Evolutionary conservation across 805 yeast genomes (phyloP).

Genomic region (Suhomyces pyralidae): DNA sequence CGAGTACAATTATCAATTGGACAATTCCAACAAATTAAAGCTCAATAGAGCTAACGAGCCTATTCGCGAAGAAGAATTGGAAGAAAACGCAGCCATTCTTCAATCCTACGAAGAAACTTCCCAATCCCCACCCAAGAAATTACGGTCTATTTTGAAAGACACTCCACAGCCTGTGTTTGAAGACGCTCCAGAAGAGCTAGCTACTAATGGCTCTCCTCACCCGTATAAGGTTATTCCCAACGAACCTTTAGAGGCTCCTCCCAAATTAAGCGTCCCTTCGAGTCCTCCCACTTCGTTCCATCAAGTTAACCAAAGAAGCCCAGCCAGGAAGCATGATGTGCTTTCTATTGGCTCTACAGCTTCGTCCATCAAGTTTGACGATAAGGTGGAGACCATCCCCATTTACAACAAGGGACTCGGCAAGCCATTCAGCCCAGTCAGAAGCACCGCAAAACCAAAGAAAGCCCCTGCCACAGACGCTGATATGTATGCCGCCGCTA

Average conservation of each 20-base stretch:
- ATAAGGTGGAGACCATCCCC: slow-evolving; percentile 38
- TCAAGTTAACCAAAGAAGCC: not conserved
- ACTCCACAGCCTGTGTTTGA: slow-evolving; percentile 7
- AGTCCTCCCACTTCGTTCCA: not conserved
- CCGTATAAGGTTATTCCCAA: slow-evolving; percentile 2
- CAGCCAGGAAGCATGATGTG: slow-evolving; percentile 2
- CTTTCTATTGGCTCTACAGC: slow-evolving; percentile 22
- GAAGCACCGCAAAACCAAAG: not conserved
- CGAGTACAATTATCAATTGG: slow-evolving; percentile 40
- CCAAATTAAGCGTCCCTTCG: not conserved
- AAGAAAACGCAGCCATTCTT: slow-evolving; percentile 4
- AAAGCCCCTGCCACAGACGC: slow-evolving; percentile 4
- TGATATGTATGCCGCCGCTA: slow-evolving; percentile 22
- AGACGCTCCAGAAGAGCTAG: not conserved
- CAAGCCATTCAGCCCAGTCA: not conserved
- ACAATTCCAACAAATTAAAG: slow-evolving; percentile 12
- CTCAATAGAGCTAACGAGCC: not conserved
- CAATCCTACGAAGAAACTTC: not conserved
- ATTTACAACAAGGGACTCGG: slow-evolving; percentile 9
- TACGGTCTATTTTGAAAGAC: slow-evolving; percentile 36
- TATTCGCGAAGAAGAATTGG: not conserved
- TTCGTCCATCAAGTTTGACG: slow-evolving; percentile 36
- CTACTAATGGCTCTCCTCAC: not conserved
- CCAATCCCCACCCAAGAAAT: slow-evolving; percentile 22
- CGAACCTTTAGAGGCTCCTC: not conserved